Base-by-base conservation (phyloP, 768 basidiomycete genomes). In the Leccinum subgranulosum region DNA sequence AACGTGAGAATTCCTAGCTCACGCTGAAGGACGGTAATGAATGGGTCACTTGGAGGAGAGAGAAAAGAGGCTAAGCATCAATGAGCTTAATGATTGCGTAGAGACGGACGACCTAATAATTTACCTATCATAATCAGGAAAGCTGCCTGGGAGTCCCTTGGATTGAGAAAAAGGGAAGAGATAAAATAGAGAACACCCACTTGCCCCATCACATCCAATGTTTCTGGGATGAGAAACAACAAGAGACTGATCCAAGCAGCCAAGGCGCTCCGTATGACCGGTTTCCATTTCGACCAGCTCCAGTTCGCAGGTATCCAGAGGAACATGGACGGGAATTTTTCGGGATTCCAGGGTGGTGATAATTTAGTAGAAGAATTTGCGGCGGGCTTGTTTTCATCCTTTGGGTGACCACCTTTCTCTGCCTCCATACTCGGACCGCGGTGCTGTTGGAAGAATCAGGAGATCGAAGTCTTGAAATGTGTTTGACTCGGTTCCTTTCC, bases 11-110 rank as follows among this genome's bases (percentile, higher is more conserved):
- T 81, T 6, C 81, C 73, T 9, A 81, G 46, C 64, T 90, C 87
- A 2, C 86, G 83, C 64, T 90, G 88, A 14, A 88, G 65, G 4
- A 86, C 85, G 4, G 79, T 75, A n/a, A 87, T 73, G 63, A 90
- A 88, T 1, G 87, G 85, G 54, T 87, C 87, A 21, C 66, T 74
- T 1, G 89, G 87, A 1, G 89, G 85, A 4, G 85, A 86, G 3
- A 91, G 61, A 60, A 90, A 81, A 0, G 84, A 73, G 4, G 82
- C 88, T 88, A 53, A 14, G 54, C 1, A 17, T 51, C 2, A 19
- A 52, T 49, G 10, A 47, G 63, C 48, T 59, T 54, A 41, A 33
- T 23, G 28, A 17, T 53, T 55, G 25, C 3, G 4, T 21, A 1
- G 6, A 14, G 10, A 41, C 15, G 15, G 1, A 49, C 28, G 2